phyloP scores from a whole-genome alignment of 2,329 filamentous ascomycete genomes.

The Cercospora sojina region DNA sequence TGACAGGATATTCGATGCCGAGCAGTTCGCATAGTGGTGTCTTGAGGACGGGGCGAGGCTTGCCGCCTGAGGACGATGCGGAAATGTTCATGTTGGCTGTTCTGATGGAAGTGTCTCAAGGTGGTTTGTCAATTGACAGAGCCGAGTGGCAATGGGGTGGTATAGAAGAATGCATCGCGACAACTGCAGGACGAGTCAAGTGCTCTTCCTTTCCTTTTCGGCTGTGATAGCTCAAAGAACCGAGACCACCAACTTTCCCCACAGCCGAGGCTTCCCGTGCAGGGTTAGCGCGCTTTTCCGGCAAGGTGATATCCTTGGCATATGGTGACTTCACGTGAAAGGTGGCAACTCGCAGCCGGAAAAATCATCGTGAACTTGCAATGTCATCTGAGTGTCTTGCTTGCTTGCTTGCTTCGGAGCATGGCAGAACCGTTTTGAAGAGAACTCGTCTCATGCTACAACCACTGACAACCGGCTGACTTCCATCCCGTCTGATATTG shows the following conservation, averaged over 20 bases:
- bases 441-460: too few species aligned
- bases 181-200: slow-evolving; percentile 2
- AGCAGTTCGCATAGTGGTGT: slow-evolving; percentile 78
- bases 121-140: not conserved
- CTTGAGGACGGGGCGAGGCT: slow-evolving; percentile 54
- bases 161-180: slow-evolving; percentile 6
- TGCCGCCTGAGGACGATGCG: slow-evolving; percentile 15
- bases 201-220: slow-evolving; percentile 4
- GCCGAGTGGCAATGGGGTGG: not conserved
- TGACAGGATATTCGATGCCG: slow-evolving; percentile 80
- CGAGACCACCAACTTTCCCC: not conserved
- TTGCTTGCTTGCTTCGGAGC: too few species aligned
- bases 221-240: slow-evolving; percentile 1
- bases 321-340: not conserved
- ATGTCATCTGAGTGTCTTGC: not conserved
- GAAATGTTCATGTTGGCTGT: slow-evolving; percentile 11
- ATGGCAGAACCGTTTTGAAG: too few species aligned
- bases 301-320: not conserved
- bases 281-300: not conserved
- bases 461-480: too few species aligned
- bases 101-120: not conserved
- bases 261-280: not conserved
- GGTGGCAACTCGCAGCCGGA: not conserved
- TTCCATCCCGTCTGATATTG: too few species aligned
- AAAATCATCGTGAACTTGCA: not conserved